phyloP scores from a whole-genome alignment of 345 rosid genomes.

The Microcos paniculata region DNA sequence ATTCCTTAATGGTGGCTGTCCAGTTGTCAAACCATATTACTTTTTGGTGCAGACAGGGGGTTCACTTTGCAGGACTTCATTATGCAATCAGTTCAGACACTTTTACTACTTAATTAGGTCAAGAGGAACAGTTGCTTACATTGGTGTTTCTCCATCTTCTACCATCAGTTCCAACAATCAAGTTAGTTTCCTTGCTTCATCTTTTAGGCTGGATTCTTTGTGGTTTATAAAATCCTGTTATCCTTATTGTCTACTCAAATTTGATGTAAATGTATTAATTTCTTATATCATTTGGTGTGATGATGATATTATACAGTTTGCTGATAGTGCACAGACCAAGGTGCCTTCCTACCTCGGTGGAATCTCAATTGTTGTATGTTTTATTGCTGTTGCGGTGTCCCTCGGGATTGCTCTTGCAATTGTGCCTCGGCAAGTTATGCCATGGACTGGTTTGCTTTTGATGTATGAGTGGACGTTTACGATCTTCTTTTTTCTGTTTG shows the following conservation, averaged over 20 bases:
- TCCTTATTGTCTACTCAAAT: constrained; percentile 1
- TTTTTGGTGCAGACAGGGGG: constrained; percentile 51
- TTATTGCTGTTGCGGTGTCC: constrained; percentile 48
- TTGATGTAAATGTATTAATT: background rate
- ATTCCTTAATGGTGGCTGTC: background rate
- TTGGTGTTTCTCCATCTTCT: constrained; percentile 54
- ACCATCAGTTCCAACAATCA: constrained; percentile 46
- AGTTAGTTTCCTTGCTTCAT: constrained; percentile 36
- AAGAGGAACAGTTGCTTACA: constrained; percentile 56
- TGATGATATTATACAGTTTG: constrained; percentile 42
- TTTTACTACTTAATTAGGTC: constrained; percentile 56
- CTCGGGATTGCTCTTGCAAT: constrained; percentile 58
- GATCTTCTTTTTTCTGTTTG: constrained; percentile 59
- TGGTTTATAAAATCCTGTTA: background rate
- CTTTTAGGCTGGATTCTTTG: constrained; percentile 3
- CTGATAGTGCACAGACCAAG: constrained; percentile 46
- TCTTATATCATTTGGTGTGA: constrained; percentile 13
- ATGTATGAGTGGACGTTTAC: constrained; percentile 88
- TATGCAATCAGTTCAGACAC: constrained; percentile 63
- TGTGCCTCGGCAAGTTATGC: constrained; percentile 84
- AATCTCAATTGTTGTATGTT: constrained; percentile 55
- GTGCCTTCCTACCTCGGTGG: constrained; percentile 70
- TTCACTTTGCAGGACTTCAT: constrained; percentile 54
- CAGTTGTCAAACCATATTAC: constrained; percentile 7
- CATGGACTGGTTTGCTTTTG: constrained; percentile 87